Base-by-base conservation (phyloP, 768 basidiomycete genomes). In the Tylopilus sp. region DNA sequence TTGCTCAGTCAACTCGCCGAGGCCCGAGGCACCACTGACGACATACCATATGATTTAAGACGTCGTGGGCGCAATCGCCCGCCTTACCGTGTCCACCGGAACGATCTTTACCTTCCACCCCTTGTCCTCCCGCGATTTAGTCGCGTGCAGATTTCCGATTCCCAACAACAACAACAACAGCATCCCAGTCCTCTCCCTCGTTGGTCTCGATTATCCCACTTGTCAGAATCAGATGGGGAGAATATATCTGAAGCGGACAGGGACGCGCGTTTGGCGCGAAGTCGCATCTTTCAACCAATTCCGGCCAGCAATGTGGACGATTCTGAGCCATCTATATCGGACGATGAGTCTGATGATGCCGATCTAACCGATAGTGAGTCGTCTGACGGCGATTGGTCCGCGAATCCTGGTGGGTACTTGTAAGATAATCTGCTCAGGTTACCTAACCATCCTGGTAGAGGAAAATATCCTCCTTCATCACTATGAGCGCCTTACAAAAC, bases 291-390 rank as follows among this genome's bases (percentile, higher is more conserved):
- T 4, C 76, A 69, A 41, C 69, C 71, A 11, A 55, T 63, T 18
- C 28, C 42, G 17, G 40, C 47, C 41, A 23, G 33, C 22, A 40
- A 50, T 28, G 39, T 49, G 18, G 65, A 75, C 22, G 77, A 79
- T 7, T 79, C 76, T 18, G 71, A 83, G 43, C 71, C 70, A 17
- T 75, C 73, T 47, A 74, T 83, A 60, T 81, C 79, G 9, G 85
- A 82, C 44, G 89, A 91, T 56, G 90, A 92, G 66, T 91, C 90
- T 3, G 91, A 91, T 57, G 72, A 88, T 56, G 82, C 80, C 21
- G 86, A 85, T 60, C 62, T 87, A 44, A 86, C 82, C 2, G 85
- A 85, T 42, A 71, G 66, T 7, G 57, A 51, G 42, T 68, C 71
- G 10, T 69, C 60, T 18, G 68, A 67, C 17, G 75, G 70, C 44